These are phyloP conservation scores for Pontederia paniculata DNA, from an alignment of 176 grass and related monocot species.

Conservation along the genomic window DNA sequence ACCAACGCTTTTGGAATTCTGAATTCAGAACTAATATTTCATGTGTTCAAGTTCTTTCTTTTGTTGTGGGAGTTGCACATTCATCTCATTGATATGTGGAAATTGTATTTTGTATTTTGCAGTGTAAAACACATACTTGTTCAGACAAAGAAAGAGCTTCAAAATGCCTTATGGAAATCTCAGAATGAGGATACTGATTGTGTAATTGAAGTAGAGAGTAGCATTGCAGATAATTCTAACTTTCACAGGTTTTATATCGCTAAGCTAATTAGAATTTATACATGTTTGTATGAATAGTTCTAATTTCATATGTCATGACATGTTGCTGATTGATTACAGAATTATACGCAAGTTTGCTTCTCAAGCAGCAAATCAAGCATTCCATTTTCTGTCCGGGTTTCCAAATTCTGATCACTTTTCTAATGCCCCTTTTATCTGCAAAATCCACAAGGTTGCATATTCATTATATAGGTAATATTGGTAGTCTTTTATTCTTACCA, in stretches of 20 bases:
- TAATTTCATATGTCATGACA: conserved; percentile 15
- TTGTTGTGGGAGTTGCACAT: conserved; percentile 6
- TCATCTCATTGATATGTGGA: neutral
- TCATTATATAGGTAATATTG: conserved; percentile 66
- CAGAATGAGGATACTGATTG: conserved; percentile 41
- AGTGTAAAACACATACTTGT: conserved; percentile 79
- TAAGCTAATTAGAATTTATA: neutral
- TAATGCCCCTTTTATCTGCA: conserved; percentile 25
- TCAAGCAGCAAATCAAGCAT: conserved; percentile 37
- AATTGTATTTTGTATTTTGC: conserved; percentile 13
- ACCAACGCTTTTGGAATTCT: neutral
- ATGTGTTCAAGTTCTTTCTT: conserved; percentile 11
- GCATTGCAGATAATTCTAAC: conserved; percentile 55
- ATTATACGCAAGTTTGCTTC: conserved; percentile 36
- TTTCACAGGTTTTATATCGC: conserved; percentile 58
- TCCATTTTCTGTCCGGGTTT: conserved; percentile 38
- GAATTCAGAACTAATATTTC: neutral
- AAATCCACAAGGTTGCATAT: conserved; percentile 52
- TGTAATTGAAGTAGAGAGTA: conserved; percentile 67
- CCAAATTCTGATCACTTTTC: conserved; percentile 23
- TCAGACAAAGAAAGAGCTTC: conserved; percentile 72
- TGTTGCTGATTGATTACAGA: conserved; percentile 32
- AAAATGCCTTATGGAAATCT: conserved; percentile 52
- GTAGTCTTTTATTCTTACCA: neutral
- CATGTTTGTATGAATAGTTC: conserved; percentile 1